These are phyloP conservation scores for Stygiomarasmius scandens DNA, from an alignment of 1,284 basidiomycete genomes.

Conservation along the genomic window DNA sequence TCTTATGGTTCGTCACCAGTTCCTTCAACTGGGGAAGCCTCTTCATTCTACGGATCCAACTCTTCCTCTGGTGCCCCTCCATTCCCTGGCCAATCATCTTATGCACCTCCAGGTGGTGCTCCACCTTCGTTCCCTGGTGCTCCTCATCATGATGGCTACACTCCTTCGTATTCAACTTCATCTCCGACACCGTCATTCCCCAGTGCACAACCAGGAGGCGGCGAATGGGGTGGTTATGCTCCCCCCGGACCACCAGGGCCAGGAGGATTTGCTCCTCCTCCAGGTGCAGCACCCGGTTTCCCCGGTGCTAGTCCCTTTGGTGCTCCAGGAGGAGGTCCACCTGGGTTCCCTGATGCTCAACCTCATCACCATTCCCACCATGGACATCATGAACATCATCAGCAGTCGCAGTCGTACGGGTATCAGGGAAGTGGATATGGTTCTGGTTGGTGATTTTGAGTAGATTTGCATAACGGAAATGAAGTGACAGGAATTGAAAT, in stretches of 20 bases:
- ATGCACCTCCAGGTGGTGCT: conserved; percentile 4
- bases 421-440: background rate
- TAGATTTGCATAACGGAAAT: no score
- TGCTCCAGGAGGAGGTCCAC: conserved; percentile 16
- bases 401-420: background rate
- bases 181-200: conserved; percentile 29
- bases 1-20: conserved; percentile 4
- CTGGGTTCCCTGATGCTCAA: conserved; percentile 32
- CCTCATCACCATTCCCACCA: conserved; percentile 1
- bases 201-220: conserved; percentile 9
- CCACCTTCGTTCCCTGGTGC: conserved; percentile 15
- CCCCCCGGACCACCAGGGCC: conserved; percentile 8
- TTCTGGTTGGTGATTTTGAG: background rate
- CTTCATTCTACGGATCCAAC: conserved; percentile 28
- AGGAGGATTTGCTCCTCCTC: conserved; percentile 16
- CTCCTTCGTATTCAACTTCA: conserved; percentile 25
- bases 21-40: conserved; percentile 26
- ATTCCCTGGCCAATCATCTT: no score
- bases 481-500: no score
- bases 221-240: background rate
- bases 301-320: conserved; percentile 25
- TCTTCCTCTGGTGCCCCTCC: no score
- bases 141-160: conserved; percentile 28
- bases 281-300: conserved; percentile 22
- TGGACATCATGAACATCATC: background rate